phyloP scores from a whole-genome alignment of 306 rosid genomes.

The Glycine soja region DNA sequence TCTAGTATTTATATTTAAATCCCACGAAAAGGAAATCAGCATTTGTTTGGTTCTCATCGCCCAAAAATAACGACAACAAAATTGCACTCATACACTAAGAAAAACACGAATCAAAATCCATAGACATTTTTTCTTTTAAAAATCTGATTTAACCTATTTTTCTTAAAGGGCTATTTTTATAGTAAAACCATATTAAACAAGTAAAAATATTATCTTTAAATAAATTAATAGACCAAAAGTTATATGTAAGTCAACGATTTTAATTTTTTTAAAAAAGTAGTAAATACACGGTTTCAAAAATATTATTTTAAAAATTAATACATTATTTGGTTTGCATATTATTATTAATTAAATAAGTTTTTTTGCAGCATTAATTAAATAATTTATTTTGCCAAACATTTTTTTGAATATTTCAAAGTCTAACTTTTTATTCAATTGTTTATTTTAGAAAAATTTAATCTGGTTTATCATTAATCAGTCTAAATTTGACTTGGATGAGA shows the following conservation, averaged over 20 bases:
- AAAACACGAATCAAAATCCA: too few species aligned
- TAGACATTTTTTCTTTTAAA: too few species aligned
- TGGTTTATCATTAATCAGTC: neutral
- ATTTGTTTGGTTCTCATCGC: too few species aligned
- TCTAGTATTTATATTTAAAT: too few species aligned
- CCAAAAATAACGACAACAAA: too few species aligned
- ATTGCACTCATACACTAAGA: too few species aligned
- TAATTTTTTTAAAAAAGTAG: neutral
- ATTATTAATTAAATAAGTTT: neutral
- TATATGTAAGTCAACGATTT: neutral
- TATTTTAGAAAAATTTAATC: neutral
- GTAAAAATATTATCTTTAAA: too few species aligned
- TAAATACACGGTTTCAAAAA: neutral
- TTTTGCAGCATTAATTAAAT: neutral
- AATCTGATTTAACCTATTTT: neutral
- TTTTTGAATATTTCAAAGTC: neutral
- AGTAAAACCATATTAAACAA: neutral
- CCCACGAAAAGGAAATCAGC: too few species aligned
- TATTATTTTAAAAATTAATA: too few species aligned
- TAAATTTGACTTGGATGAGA: neutral
- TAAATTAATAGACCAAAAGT: neutral
- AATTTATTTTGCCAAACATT: neutral
- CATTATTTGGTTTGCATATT: neutral
- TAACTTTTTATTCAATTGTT: neutral
- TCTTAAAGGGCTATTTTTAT: neutral